phyloP scores from a whole-genome alignment of 805 yeast species.

The Wickerhamomyces queroliae region DNA sequence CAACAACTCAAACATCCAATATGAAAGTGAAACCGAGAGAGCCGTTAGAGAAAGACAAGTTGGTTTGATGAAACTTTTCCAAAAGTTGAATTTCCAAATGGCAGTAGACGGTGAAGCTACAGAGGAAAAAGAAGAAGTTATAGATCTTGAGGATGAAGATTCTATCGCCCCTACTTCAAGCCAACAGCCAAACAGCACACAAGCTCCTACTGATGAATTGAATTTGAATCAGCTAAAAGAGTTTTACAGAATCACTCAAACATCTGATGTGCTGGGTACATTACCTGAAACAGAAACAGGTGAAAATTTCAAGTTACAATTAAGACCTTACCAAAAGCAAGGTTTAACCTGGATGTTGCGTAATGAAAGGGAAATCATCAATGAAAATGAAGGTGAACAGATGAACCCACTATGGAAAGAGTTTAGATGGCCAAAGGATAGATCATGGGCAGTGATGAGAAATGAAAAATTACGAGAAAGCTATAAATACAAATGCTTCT shows the following conservation, averaged over 20 bases:
- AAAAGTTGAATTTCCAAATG: conserved; percentile 34
- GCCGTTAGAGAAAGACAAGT: conserved; percentile 45
- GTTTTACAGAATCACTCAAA: conserved; percentile 69
- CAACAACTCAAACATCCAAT: conserved; percentile 16
- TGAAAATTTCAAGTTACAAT: conserved; percentile 45
- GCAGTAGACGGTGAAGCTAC: conserved; percentile 12
- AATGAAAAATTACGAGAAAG: conserved; percentile 10
- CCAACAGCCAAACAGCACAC: conserved; percentile 9
- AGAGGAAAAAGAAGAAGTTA: conserved; percentile 22
- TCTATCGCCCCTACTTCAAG: conserved; percentile 12
- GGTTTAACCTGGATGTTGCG: conserved; percentile 89
- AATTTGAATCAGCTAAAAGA: conserved; percentile 69
- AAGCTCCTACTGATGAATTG: conserved; percentile 34
- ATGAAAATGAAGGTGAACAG: conserved; percentile 39
- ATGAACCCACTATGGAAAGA: conserved; percentile 86
- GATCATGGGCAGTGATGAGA: conserved; percentile 30
- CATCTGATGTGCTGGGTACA: conserved; percentile 45
- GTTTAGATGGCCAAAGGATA: conserved; percentile 64
- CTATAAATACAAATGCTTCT: conserved; percentile 37
- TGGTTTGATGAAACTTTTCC: conserved; percentile 52
- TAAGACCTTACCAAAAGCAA: conserved; percentile 77
- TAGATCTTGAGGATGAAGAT: conserved; percentile 31
- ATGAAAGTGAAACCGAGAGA: conserved; percentile 51
- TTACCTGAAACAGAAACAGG: conserved; percentile 55
- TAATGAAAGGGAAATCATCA: conserved; percentile 55